phyloP scores from a whole-genome alignment of 2,329 filamentous ascomycete species.

The Fusarium tupiense region DNA sequence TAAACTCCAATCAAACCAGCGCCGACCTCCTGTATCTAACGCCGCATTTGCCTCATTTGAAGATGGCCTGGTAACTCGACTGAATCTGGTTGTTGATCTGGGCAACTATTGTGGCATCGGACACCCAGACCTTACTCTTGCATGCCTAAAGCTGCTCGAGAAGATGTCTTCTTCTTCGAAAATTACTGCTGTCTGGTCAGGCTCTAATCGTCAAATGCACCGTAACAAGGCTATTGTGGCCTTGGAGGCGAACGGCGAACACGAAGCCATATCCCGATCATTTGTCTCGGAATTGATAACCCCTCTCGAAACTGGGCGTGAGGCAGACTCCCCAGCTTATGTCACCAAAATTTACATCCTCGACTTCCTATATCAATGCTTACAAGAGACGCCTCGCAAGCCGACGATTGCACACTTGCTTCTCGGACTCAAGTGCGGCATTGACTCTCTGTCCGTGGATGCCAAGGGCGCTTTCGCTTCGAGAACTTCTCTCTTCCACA shows the following conservation, averaged over 20 bases:
- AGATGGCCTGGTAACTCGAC: conserved; percentile 84
- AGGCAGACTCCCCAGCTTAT: conserved; percentile 76
- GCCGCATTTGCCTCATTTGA: conserved; percentile 88
- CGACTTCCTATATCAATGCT: conserved; percentile 84
- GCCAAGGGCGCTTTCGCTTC: conserved; percentile 75
- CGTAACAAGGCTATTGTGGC: conserved; percentile 88
- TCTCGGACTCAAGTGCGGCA: conserved; percentile 84
- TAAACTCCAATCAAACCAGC: conserved; percentile 70
- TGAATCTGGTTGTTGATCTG: conserved; percentile 82
- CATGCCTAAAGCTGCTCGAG: conserved; percentile 83
- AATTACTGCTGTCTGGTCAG: conserved; percentile 75
- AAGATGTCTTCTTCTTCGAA: conserved; percentile 87
- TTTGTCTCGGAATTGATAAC: conserved; percentile 75
- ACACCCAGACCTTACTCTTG: conserved; percentile 81
- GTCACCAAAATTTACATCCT: conserved; percentile 85
- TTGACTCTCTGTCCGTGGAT: conserved; percentile 74
- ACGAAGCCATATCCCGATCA: conserved; percentile 80
- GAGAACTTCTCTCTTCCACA: conserved; percentile 83
- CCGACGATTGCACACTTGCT: conserved; percentile 92
- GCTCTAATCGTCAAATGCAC: conserved; percentile 68
- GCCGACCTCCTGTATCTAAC: conserved; percentile 68
- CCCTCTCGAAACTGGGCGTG: conserved; percentile 76
- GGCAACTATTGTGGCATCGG: conserved; percentile 88
- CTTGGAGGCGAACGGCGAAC: conserved; percentile 82
- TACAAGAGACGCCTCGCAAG: conserved; percentile 76